These are phyloP conservation scores for Candida labiduridarum DNA, from an alignment of 1,139 yeast species.

Conservation along the genomic window DNA sequence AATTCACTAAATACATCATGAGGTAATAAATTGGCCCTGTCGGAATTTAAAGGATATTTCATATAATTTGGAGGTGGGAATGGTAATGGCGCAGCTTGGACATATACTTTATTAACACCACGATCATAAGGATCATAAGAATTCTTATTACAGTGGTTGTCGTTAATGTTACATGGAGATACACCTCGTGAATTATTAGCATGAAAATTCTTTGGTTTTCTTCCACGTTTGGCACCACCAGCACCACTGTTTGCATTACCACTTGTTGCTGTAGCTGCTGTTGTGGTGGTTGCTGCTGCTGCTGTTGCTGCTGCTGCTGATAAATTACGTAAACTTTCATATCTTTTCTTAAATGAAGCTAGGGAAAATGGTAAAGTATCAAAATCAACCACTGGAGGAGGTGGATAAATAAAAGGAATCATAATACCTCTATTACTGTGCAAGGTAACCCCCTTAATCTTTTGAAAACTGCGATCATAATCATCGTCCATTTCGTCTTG, in stretches of 20 bases:
- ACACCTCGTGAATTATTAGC: conserved; percentile 1
- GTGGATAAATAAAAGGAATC: conserved; percentile 51
- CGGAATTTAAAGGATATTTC: conserved; percentile 49
- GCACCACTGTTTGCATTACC: no score
- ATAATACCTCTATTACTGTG: conserved; percentile 30
- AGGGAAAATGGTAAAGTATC: conserved; percentile 27
- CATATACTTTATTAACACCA: conserved; percentile 13
- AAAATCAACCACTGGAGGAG: conserved; percentile 40
- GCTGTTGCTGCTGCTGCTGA: conserved; percentile 1
- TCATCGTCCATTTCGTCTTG: conserved; percentile 4
- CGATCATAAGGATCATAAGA: no score
- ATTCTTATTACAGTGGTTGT: no score
- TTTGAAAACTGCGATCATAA: conserved; percentile 3
- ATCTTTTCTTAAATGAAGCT: conserved; percentile 15
- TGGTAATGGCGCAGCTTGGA: conserved; percentile 47
- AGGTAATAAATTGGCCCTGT: conserved; percentile 38
- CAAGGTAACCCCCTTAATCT: no score
- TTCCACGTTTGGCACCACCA: conserved; percentile 6
- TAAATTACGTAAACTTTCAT: conserved; percentile 3
- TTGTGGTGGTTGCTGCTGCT: conserved; percentile 13
- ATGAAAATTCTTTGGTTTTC: conserved; percentile 7
- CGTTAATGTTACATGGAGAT: not conserved
- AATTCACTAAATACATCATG: conserved; percentile 39
- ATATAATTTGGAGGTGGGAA: conserved; percentile 52
- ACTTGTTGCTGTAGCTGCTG: conserved; percentile 2